Evolutionary conservation across 345 rosid genomes (phyloP).

Genomic region (Syzygium jambos): DNA sequence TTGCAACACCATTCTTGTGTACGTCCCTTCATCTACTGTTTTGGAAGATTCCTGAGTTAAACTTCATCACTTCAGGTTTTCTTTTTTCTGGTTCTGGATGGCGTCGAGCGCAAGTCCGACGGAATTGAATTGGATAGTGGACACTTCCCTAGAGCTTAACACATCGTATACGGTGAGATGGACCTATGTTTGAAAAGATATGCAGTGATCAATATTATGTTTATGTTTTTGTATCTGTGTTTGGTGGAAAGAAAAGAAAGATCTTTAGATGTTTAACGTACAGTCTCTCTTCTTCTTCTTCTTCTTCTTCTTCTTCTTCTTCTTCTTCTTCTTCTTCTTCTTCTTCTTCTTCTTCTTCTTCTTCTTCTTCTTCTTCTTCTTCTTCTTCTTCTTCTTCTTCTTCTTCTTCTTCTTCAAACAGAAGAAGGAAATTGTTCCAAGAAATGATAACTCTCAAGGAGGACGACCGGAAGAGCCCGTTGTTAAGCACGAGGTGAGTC

Average conservation of each 20-base stretch:
- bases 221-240: not conserved
- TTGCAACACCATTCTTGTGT: not conserved
- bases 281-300: not conserved
- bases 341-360: no score
- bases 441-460: not conserved
- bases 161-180: not conserved
- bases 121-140: not conserved
- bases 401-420: not conserved
- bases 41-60: not conserved
- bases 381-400: no score
- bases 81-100: not conserved
- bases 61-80: not conserved
- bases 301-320: no score
- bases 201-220: not conserved
- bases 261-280: not conserved
- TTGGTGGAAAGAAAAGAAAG: not conserved
- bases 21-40: not conserved
- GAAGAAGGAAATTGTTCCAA: not conserved
- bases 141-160: not conserved
- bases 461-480: not conserved
- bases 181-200: not conserved
- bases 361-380: not conserved
- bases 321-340: no score
- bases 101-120: not conserved
- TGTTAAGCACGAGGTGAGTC: not conserved